These are phyloP conservation scores for Porogramme epimiltina DNA, from an alignment of 1,284 basidiomycete species.

Conservation along the genomic window DNA sequence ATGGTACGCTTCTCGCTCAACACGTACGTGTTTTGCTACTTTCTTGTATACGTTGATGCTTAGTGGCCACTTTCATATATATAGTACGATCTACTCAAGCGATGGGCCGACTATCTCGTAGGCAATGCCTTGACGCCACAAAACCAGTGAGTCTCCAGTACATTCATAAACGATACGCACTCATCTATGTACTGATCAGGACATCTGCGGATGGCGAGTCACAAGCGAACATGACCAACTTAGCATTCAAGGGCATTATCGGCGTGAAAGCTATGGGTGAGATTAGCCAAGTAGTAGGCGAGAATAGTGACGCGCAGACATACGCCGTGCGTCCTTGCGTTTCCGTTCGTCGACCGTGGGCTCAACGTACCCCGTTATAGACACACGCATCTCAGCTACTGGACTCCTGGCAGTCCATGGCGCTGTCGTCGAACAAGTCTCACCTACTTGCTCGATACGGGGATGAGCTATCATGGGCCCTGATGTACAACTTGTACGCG, in stretches of 20 bases:
- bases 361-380: conserved; percentile 4
- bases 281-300: conserved; percentile 53
- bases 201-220: conserved; percentile 41
- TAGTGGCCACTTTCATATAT: too few species aligned
- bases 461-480: conserved; percentile 51
- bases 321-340: conserved; percentile 43
- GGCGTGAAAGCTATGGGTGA: conserved; percentile 69
- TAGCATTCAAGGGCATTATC: conserved; percentile 72
- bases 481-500: conserved; percentile 67
- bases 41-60: too few species aligned
- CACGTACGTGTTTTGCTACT: conserved; percentile 42
- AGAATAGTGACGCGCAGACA: conserved; percentile 44
- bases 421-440: conserved; percentile 40
- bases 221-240: conserved; percentile 68
- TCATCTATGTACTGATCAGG: neutral
- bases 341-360: neutral
- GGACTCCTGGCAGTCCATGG: conserved; percentile 26
- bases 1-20: conserved; percentile 49
- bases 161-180: neutral
- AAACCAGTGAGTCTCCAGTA: conserved; percentile 47
- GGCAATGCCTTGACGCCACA: conserved; percentile 54
- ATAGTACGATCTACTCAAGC: conserved; percentile 56
- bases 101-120: conserved; percentile 72
- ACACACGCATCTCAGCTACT: conserved; percentile 17
- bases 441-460: conserved; percentile 43